These are phyloP conservation scores for Suillus decipiens DNA, from an alignment of 768 basidiomycete genomes.

Conservation along the genomic window DNA sequence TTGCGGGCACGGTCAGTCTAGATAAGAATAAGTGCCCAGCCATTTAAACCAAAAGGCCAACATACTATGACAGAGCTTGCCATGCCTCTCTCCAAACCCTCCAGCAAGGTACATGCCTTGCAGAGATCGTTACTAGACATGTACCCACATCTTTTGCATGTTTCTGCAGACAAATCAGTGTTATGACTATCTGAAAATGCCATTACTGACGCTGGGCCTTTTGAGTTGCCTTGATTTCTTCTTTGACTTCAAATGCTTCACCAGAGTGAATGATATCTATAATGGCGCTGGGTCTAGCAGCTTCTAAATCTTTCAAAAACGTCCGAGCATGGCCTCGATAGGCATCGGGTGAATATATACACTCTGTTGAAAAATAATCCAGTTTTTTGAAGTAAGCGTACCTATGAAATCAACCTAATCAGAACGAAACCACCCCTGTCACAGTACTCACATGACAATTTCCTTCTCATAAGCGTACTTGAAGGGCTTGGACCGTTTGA, in stretches of 20 bases:
- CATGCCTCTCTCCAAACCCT: conserved; percentile 88
- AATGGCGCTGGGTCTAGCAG: conserved; percentile 90
- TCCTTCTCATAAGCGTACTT: conserved; percentile 99
- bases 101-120: conserved; percentile 88
- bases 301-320: conserved; percentile 95
- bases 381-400: conserved; percentile 99
- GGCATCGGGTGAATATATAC: conserved; percentile 98
- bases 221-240: conserved; percentile 82
- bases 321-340: conserved; percentile 95
- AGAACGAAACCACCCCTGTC: conserved; percentile 13
- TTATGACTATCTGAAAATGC: conserved; percentile 6
- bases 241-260: conserved; percentile 85
- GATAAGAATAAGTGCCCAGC: conserved; percentile 14
- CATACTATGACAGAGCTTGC: conserved; percentile 62
- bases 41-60: conserved; percentile 13
- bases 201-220: conserved; percentile 75
- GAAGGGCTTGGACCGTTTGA: conserved; percentile 98
- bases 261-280: conserved; percentile 98
- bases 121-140: conserved; percentile 98
- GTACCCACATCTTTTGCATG: conserved; percentile 89
- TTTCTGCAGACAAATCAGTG: conserved; percentile 53
- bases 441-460: conserved; percentile 83
- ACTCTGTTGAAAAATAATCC: conserved; percentile 98
- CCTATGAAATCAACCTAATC: conserved; percentile 44
- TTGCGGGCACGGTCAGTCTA: conserved; percentile 71